Percentiles rank a stretch among this genome's conserved stretches.
These are phyloP conservation scores for Fonsecaea erecta DNA, from an alignment of 2,329 filamentous ascomycete species.

Conservation along the genomic window DNA sequence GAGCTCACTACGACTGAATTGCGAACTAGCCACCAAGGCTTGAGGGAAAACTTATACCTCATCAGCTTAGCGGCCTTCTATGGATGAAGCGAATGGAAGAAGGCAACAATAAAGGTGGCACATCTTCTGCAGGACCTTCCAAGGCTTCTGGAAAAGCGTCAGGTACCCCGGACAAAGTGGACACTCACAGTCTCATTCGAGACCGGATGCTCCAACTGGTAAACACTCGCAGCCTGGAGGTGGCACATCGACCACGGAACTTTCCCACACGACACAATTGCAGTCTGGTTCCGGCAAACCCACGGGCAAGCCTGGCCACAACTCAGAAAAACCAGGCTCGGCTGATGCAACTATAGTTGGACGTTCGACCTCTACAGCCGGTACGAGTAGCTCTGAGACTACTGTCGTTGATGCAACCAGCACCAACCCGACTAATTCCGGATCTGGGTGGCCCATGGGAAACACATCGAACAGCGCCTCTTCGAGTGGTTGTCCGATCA, in stretches of 20 bases:
- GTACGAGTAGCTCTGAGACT: neutral
- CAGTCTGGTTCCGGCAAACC: neutral
- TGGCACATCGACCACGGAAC: neutral
- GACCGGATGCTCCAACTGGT: neutral
- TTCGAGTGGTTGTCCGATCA: too few relatives aligned
- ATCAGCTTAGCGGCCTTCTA: slow-evolving; percentile 76
- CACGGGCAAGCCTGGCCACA: neutral
- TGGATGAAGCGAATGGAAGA: slow-evolving; percentile 79
- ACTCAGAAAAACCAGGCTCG: neutral
- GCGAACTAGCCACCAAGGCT: slow-evolving; percentile 67
- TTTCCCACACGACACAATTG: neutral
- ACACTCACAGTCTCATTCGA: slow-evolving; percentile 2
- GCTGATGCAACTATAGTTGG: neutral
- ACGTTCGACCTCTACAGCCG: neutral
- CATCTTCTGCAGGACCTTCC: neutral
- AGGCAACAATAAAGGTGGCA: slow-evolving; percentile 73
- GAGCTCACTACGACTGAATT: slow-evolving; percentile 64
- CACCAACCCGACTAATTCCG: neutral
- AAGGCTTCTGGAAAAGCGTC: neutral
- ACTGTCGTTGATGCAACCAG: neutral
- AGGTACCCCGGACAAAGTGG: neutral
- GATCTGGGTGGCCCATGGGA: neutral
- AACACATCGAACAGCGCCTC: neutral
- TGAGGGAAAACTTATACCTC: slow-evolving; percentile 72
- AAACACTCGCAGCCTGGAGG: neutral